phyloP scores from a whole-genome alignment of 179 eudicot species.

The Spinacia oleracea region DNA sequence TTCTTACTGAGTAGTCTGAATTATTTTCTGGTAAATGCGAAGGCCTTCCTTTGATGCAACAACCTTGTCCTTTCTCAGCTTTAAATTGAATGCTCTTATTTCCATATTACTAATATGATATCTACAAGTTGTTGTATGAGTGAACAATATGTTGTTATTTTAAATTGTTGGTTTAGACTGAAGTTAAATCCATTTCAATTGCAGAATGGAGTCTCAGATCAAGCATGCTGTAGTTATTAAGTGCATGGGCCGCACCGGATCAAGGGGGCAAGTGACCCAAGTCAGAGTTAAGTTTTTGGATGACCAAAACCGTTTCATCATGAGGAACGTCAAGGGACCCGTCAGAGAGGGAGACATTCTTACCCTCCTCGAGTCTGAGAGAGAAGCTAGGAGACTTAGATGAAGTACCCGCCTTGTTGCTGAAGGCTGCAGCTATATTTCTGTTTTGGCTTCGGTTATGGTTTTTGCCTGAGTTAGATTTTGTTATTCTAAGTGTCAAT shows the following conservation, averaged over 20 bases:
- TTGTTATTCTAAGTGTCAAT: neutral
- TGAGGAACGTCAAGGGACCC: slow-evolving; percentile 35
- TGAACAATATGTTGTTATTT: too few relatives aligned
- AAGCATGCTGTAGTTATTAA: slow-evolving; percentile 30
- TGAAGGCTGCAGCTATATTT: neutral
- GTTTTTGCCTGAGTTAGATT: slow-evolving; percentile 5
- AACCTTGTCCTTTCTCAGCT: too few relatives aligned
- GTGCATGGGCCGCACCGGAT: slow-evolving; percentile 31
- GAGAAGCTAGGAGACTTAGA: slow-evolving; percentile 34
- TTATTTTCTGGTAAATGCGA: too few relatives aligned
- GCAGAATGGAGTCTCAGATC: slow-evolving; percentile 29
- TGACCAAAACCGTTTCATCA: slow-evolving; percentile 33
- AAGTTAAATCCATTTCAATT: neutral
- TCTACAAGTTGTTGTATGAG: too few relatives aligned
- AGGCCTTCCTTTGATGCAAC: too few relatives aligned
- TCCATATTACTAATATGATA: too few relatives aligned
- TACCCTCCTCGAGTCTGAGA: slow-evolving; percentile 34
- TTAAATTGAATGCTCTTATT: too few relatives aligned
- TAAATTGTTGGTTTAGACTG: too few relatives aligned
- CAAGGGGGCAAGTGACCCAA: slow-evolving; percentile 34
- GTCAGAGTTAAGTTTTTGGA: slow-evolving; percentile 31
- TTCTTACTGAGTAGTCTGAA: too few relatives aligned
- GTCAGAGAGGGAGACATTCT: slow-evolving; percentile 33
- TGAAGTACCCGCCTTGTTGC: neutral
- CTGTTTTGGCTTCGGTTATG: neutral